Evolutionary conservation across 31 red algal genomes (phyloP), one percentile per base, ranked within the genome.

Genomic region (Porphyra umbilicalis): DNA sequence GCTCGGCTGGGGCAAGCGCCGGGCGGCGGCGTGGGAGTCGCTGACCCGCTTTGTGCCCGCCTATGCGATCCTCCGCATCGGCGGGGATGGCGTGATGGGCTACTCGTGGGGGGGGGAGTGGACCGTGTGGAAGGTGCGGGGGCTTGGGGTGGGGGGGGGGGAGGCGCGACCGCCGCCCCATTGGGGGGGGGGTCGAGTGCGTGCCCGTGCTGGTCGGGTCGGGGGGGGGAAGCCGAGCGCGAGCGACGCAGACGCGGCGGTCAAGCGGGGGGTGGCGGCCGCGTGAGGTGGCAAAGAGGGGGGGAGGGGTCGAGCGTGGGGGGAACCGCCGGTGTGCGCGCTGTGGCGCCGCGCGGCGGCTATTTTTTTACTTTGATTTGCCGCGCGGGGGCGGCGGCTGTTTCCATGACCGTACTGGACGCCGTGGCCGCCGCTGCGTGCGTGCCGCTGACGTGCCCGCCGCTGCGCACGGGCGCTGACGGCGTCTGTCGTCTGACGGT

Each of bases 1-100:
- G 71, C 77, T 86, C 13, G 81, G 85, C 18, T 88, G 87, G 44
- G 85, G 83, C 8, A 39, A 84, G 6, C 84, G 84, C 78, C 57
- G 57, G 18, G 57, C 20, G 57, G 57, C 57, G 57, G 57, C 25
- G 57, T 18, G 25, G 20, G 57, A 18, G 57, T 18, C 57, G 57
- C 57, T 71, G 25, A 29, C 25, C 20, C 13, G 13, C 25, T 71
- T 71, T 25, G 57, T 71, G 25, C 57, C 57, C 3, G 57, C 57
- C 57, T 71, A 71, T 25, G 57, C 57, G 57, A 18, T 71, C 25
- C 25, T 29, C 7, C 57, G 57, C 25, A 71, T 71, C 20, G 57
- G 57, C 25, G 57, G 57, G 57, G 57, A 71, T 29, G 57, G 57
- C 25, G 57, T 71, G 4, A 71, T 71, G 57, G 57, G 57, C 57